Evolutionary conservation across 352 stramenopile genomes (phyloP).

Genomic region (Phytophthora megakarya): DNA sequence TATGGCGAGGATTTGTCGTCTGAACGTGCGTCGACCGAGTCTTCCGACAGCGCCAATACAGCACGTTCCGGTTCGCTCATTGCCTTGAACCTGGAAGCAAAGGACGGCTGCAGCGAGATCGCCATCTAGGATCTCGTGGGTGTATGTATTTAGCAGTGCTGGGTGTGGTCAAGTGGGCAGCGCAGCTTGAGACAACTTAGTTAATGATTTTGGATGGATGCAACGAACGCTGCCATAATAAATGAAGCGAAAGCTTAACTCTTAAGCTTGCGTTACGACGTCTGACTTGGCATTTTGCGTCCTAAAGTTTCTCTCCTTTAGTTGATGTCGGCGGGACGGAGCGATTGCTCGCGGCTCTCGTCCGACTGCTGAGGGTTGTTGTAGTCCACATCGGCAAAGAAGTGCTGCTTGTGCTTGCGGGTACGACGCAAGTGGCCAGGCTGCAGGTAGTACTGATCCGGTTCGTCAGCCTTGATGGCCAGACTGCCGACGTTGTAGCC

Average conservation of each 20-base stretch:
- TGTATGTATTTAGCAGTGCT: conserved; percentile 43
- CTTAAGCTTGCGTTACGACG: conserved; percentile 27
- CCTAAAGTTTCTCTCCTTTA: conserved; percentile 33
- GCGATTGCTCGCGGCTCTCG: conserved; percentile 45
- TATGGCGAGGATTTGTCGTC: conserved; percentile 28
- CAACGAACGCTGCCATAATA: conserved; percentile 25
- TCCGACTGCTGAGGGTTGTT: conserved; percentile 69
- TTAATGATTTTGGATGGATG: conserved; percentile 24
- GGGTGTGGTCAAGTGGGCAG: conserved; percentile 23
- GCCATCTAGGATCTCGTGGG: conserved; percentile 35
- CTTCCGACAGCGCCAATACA: conserved; percentile 29
- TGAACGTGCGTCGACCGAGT: conserved; percentile 33
- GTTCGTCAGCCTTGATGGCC: conserved; percentile 58
- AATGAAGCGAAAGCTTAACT: conserved; percentile 39
- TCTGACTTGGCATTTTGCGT: too few relatives aligned
- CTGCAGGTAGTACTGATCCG: conserved; percentile 87
- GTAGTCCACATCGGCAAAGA: conserved; percentile 84
- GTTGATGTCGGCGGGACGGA: conserved; percentile 69
- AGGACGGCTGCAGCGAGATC: conserved; percentile 40
- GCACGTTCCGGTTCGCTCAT: conserved; percentile 45
- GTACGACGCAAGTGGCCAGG: conserved; percentile 69
- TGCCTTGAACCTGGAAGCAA: conserved; percentile 39
- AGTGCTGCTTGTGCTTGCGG: conserved; percentile 64
- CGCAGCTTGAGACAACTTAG: conserved; percentile 16
- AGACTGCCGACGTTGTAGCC: conserved; percentile 84